Base-by-base conservation (phyloP, 2,329 filamentous ascomycete species). In the Hypomyces rosellus region DNA sequence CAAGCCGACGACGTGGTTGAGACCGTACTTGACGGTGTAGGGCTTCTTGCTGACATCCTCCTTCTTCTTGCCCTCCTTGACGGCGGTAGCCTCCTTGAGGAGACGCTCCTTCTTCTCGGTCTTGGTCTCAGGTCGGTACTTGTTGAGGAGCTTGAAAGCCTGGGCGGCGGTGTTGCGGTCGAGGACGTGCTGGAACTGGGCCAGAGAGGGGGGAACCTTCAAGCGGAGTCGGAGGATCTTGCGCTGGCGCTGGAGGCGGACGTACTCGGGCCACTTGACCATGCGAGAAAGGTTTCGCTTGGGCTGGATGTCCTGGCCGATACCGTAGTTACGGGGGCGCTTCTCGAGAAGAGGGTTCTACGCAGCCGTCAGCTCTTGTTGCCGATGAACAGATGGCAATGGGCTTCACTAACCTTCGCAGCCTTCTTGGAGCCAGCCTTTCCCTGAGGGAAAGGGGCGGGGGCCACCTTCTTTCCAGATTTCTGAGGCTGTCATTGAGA, bases 401-500 rank as follows among this genome's bases (percentile, higher is more conserved):
- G 38, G 47, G 16, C 18, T 16, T 39, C 16, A 84, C 86, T 72
- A 73, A 97, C 93, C 91, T 97, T 99, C 67, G 89, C 83, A 63
- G 82, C 81, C 88, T 97, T 99, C 88, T 96, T 96, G 68, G 80
- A 80, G 68, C 78, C 78, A 78, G 91, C 89, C 85, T 95, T 96
- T 70, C 85, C 83, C 80, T 91, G 85, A 71, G 90, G 88, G 85
- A 95, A 96, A 74, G 93, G 93, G 78, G 93, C 90, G 73, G 93
- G 81, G 68, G 93, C 93, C 77, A 89, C 86, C 84, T 96, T 97
- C 88, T 96, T 97, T 82, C 90, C 90, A 70, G 80, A 73, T 81
- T 97, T 99, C 73, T 92, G 88, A 87, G 93, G 89, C 93, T 97
- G 81, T 97, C 91, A 97, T 97, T 93, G 92, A 97, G 92, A 89